Conservation (phyloP, 2,329 filamentous ascomycete genomes). For the Ophiostoma pallidulum region DNA sequence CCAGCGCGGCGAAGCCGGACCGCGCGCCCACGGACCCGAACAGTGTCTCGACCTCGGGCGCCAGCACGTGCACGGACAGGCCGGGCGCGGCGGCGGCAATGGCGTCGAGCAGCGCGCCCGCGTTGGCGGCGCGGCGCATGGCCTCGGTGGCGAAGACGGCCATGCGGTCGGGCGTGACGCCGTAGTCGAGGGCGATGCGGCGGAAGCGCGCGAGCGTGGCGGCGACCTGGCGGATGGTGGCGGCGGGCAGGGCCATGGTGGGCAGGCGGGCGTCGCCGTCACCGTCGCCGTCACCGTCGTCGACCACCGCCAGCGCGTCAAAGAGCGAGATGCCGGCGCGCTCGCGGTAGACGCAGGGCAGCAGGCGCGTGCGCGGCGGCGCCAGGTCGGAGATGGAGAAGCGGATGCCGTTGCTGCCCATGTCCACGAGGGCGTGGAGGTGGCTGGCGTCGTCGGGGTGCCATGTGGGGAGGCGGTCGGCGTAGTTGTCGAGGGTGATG, state of each 20-base stretch:
- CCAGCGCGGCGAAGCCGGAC: slow-evolving; percentile 57
- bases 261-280: not conserved
- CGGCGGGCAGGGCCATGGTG: slow-evolving; percentile 33
- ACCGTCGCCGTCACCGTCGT: slow-evolving; percentile 13
- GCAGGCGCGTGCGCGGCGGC: slow-evolving; percentile 58
- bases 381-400: slow-evolving; percentile 82
- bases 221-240: slow-evolving; percentile 58
- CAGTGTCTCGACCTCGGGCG: slow-evolving; percentile 71
- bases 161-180: slow-evolving; percentile 55
- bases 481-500: slow-evolving; percentile 43
- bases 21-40: slow-evolving; percentile 78
- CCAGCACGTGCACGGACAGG: slow-evolving; percentile 61
- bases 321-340: slow-evolving; percentile 78
- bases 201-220: slow-evolving; percentile 61
- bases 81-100: slow-evolving; percentile 54
- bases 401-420: slow-evolving; percentile 80
- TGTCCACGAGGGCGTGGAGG: slow-evolving; percentile 48
- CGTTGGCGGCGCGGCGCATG: slow-evolving; percentile 71
- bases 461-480: slow-evolving; percentile 41
- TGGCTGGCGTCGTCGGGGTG: slow-evolving; percentile 36
- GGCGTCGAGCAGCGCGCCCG: slow-evolving; percentile 52
- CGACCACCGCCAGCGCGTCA: slow-evolving; percentile 53
- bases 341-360: slow-evolving; percentile 69
- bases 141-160: slow-evolving; percentile 81
- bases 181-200: slow-evolving; percentile 55